A percentile compares a stretch with the other conserved stretches of the same genome.
Evolutionary conservation across 2,329 filamentous ascomycete species (phyloP).

Genomic region (Alternaria metachromatica): DNA sequence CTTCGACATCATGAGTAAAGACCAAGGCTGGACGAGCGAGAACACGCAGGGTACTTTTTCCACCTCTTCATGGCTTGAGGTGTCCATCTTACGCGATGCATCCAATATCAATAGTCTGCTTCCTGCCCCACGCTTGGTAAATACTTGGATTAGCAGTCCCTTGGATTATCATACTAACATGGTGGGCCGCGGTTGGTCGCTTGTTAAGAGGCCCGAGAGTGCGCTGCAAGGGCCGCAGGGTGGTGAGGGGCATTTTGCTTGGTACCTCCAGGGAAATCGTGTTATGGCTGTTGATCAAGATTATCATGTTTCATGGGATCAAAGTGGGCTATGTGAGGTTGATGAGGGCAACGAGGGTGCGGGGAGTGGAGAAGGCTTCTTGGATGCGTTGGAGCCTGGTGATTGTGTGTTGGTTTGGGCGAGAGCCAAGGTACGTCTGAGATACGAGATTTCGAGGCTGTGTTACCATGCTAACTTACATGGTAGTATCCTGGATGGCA

Average conservation of each 20-base stretch:
- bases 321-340: neutral
- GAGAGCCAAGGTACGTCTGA: slow-evolving; percentile 37
- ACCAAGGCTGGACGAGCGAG: slow-evolving; percentile 45
- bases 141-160: slow-evolving; percentile 1
- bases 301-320: slow-evolving; percentile 32
- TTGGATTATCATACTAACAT: slow-evolving; percentile 12
- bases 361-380: slow-evolving; percentile 36
- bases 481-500: slow-evolving; percentile 39
- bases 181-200: slow-evolving; percentile 16
- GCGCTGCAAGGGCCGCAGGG: slow-evolving; percentile 30
- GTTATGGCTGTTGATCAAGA: slow-evolving; percentile 21
- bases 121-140: slow-evolving; percentile 7
- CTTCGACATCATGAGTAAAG: slow-evolving; percentile 31
- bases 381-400: slow-evolving; percentile 31
- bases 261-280: slow-evolving; percentile 44
- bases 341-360: slow-evolving; percentile 30
- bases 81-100: slow-evolving; percentile 34
- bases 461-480: neutral
- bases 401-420: slow-evolving; percentile 42
- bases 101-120: slow-evolving; percentile 1
- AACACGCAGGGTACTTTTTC: slow-evolving; percentile 31
- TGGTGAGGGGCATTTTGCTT: slow-evolving; percentile 32
- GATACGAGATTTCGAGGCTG: neutral
- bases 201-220: slow-evolving; percentile 26
- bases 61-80: slow-evolving; percentile 44